Evolutionary conservation across 441 rosid genomes (phyloP).

Genomic region (Erysimum cheiri): DNA sequence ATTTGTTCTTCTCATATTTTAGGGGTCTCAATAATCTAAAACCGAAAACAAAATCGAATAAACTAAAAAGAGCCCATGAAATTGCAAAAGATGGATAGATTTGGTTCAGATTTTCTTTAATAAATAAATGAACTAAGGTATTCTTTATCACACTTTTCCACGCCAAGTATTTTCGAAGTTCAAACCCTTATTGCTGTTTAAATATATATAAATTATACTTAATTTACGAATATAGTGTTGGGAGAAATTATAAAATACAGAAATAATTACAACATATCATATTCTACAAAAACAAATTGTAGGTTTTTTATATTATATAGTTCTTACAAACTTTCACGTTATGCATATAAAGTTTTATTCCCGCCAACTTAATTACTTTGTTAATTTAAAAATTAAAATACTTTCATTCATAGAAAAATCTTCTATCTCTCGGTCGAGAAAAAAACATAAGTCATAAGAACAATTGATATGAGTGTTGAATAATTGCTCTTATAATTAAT

Average conservation of each 20-base stretch:
- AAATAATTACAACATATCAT: not conserved
- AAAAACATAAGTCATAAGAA: not conserved
- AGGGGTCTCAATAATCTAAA: constrained; percentile 25
- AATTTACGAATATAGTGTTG: not conserved
- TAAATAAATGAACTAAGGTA: constrained; percentile 20
- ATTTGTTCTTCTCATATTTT: constrained; percentile 30
- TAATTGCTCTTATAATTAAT: not conserved
- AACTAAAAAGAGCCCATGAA: constrained; percentile 43
- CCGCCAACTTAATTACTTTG: not conserved
- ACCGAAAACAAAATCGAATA: constrained; percentile 28
- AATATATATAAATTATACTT: not conserved
- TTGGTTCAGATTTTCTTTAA: constrained; percentile 33
- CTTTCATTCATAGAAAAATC: not conserved
- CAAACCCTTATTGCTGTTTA: constrained; percentile 10
- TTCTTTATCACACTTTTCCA: constrained; percentile 38
- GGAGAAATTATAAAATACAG: too few relatives aligned
- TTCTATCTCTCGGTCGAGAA: not conserved
- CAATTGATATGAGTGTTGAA: constrained; percentile 7
- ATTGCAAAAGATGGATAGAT: constrained; percentile 37
- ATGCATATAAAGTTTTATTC: not conserved
- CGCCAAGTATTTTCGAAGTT: constrained; percentile 30
- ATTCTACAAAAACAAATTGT: not conserved
- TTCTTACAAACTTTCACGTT: constrained; percentile 4
- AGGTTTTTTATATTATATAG: too few relatives aligned
- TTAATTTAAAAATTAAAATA: not conserved